A percentile compares a stretch with the other conserved stretches of the same genome.
Evolutionary conservation across 129 eudicot genomes (phyloP).

Genomic region (Mikania micrantha): DNA sequence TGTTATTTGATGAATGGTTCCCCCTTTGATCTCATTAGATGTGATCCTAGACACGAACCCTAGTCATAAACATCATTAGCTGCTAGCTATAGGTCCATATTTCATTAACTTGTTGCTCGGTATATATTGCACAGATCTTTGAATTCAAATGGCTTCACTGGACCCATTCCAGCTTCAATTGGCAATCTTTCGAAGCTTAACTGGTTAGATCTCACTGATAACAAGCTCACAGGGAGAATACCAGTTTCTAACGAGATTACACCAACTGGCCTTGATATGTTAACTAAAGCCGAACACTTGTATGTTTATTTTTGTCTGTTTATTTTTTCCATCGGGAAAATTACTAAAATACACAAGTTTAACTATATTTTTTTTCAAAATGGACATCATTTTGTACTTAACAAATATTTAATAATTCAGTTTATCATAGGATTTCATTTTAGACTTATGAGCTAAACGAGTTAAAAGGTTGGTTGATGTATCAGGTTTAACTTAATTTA

Average conservation of each 20-base stretch:
- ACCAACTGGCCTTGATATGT: constrained; percentile 81
- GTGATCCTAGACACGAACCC: too few relatives aligned
- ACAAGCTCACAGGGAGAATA: constrained; percentile 50
- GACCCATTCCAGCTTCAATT: constrained; percentile 48
- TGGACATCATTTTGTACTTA: too few relatives aligned
- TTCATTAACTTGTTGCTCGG: neutral
- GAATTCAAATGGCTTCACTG: constrained; percentile 55
- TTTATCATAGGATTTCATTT: too few relatives aligned
- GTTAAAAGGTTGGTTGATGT: too few relatives aligned
- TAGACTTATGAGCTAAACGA: too few relatives aligned
- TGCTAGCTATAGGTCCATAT: neutral
- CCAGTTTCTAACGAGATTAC: constrained; percentile 94
- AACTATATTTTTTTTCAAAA: too few relatives aligned
- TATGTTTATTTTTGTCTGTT: constrained; percentile 22
- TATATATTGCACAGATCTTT: constrained; percentile 53
- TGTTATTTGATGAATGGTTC: too few relatives aligned
- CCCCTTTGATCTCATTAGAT: too few relatives aligned
- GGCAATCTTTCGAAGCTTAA: constrained; percentile 39
- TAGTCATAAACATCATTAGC: neutral
- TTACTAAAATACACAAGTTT: too few relatives aligned
- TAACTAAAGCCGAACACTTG: constrained; percentile 52
- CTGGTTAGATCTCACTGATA: constrained; percentile 67
- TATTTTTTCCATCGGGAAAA: too few relatives aligned
- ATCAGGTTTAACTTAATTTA: too few relatives aligned
- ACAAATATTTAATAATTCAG: too few relatives aligned